phyloP scores from a whole-genome alignment of 768 basidiomycete species.

The Lanmaoa rubissima region DNA sequence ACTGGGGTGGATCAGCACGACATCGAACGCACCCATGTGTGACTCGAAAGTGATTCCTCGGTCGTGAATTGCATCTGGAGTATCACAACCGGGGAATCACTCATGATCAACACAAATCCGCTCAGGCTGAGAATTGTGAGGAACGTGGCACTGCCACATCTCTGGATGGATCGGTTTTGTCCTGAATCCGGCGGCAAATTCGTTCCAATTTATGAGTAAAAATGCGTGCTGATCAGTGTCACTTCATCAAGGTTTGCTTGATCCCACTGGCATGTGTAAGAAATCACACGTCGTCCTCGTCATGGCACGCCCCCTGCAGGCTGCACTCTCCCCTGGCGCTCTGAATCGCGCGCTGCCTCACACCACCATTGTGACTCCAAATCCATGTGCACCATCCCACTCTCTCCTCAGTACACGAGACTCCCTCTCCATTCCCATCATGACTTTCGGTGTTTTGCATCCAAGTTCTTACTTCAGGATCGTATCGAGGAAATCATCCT shows the following conservation, averaged over 20 bases:
- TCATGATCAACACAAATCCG: not conserved
- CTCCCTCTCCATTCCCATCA: constrained; percentile 73
- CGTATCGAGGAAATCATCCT: constrained; percentile 69
- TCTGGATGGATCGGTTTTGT: no score
- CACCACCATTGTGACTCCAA: constrained; percentile 29
- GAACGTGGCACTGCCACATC: no score
- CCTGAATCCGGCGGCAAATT: no score
- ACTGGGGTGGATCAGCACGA: not conserved
- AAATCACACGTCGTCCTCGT: constrained; percentile 12
- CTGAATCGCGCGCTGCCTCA: constrained; percentile 23
- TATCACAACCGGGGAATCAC: not conserved
- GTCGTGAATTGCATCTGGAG: not conserved
- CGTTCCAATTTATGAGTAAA: no score
- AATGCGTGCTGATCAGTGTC: no score
- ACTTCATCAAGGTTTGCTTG: no score
- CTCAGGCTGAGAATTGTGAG: no score
- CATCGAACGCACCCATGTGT: not conserved
- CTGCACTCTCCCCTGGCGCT: constrained; percentile 32
- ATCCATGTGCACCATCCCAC: constrained; percentile 7
- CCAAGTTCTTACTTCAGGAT: constrained; percentile 92
- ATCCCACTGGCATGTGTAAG: no score
- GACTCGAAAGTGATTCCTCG: not conserved
- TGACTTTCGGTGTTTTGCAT: constrained; percentile 46
- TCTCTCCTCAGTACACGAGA: constrained; percentile 56
- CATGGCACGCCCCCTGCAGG: not conserved